Evolutionary conservation across 75 land plant species (phyloP).

Genomic region (Picea glauca): DNA sequence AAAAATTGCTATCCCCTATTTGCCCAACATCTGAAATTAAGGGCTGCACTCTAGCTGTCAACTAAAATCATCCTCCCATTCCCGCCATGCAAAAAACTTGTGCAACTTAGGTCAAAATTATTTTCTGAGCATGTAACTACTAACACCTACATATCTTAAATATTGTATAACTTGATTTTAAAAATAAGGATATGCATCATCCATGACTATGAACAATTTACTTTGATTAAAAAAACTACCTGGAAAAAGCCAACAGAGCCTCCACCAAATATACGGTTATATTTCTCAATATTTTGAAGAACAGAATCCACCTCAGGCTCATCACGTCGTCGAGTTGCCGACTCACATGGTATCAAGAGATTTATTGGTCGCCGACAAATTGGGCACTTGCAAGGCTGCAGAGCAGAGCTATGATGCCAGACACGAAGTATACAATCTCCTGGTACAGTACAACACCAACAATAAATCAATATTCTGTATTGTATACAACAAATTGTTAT

Average conservation of each 20-base stretch:
- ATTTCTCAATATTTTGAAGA: conserved; percentile 51
- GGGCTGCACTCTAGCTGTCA: not conserved
- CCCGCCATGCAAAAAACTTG: not conserved
- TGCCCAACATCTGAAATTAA: too few relatives aligned
- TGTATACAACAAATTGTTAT: not conserved
- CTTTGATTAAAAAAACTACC: conserved; percentile 25
- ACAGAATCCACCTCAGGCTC: conserved; percentile 45
- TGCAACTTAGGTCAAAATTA: too few relatives aligned
- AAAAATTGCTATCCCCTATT: too few relatives aligned
- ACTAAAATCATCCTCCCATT: not conserved
- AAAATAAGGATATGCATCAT: too few relatives aligned
- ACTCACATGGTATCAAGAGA: conserved; percentile 68
- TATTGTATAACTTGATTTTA: too few relatives aligned
- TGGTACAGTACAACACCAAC: conserved; percentile 13
- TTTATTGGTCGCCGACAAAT: conserved; percentile 86
- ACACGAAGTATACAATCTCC: conserved; percentile 85
- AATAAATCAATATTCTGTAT: not conserved
- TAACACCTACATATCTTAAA: not conserved
- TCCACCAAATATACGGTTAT: conserved; percentile 84
- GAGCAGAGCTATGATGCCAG: conserved; percentile 81
- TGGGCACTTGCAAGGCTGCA: conserved; percentile 92
- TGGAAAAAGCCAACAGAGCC: conserved; percentile 56
- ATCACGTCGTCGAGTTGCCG: conserved; percentile 13
- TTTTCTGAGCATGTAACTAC: not conserved
- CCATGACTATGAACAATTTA: not conserved